Percentiles rank a stretch among this genome's conserved stretches.
phyloP scores from a whole-genome alignment of 75 land plant genomes.

The Selaginella tamariscina region DNA sequence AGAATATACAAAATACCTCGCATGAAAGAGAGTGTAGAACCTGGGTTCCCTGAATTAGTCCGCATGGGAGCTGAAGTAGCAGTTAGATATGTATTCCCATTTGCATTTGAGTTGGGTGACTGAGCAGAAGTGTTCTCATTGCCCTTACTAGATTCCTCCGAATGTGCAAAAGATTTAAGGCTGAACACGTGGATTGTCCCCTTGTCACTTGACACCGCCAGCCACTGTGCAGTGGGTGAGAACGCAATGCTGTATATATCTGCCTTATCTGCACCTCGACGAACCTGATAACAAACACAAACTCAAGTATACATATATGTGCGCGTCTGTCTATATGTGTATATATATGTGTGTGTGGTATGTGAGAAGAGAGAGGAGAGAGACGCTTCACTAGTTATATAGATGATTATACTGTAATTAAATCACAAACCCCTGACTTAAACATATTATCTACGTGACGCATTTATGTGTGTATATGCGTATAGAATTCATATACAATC shows the following conservation, averaged over 20 bases:
- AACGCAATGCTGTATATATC: slow-evolving; percentile 1
- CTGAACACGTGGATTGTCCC: slow-evolving; percentile 5
- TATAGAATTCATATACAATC: not conserved
- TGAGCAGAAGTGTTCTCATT: slow-evolving; percentile 14
- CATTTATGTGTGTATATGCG: no score
- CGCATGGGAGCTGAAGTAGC: slow-evolving; percentile 11
- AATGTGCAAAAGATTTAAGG: not conserved
- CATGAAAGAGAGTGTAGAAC: slow-evolving; percentile 78
- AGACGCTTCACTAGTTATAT: not conserved
- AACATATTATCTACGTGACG: no score
- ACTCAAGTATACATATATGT: no score
- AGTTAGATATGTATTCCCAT: no score
- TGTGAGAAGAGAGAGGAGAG: not conserved
- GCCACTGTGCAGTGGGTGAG: slow-evolving; percentile 10
- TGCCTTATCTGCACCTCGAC: not conserved
- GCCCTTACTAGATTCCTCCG: slow-evolving; percentile 1
- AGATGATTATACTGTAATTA: not conserved
- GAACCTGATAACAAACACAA: slow-evolving; percentile 3
- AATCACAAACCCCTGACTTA: not conserved
- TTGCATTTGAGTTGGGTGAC: not conserved
- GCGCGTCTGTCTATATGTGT: no score
- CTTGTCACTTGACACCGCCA: slow-evolving; percentile 10
- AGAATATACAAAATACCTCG: slow-evolving; percentile 42
- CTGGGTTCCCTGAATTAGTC: slow-evolving; percentile 37
- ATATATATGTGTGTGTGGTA: no score